A percentile compares a stretch with the other conserved stretches of the same genome.
phyloP scores from a whole-genome alignment of 148 eudicot species.

The Vaccinium darrowii region DNA sequence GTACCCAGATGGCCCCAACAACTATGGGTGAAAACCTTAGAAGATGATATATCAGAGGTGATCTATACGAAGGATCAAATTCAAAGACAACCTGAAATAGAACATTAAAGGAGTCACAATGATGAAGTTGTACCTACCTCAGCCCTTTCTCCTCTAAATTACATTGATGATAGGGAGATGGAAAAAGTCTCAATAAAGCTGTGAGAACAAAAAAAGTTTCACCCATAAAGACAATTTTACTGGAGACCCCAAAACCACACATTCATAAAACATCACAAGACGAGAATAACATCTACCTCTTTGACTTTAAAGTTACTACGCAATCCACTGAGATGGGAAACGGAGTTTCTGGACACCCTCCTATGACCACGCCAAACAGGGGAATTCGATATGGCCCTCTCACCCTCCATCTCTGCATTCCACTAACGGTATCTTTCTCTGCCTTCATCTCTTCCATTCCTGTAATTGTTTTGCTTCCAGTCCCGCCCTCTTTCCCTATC shows the following conservation, averaged over 20 bases:
- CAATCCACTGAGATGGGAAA: conserved; percentile 27
- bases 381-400: conserved; percentile 75
- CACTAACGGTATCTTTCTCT: conserved; percentile 58
- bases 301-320: conserved; percentile 26
- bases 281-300: conserved; percentile 35
- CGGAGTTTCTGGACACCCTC: conserved; percentile 51
- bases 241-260: conserved; percentile 23
- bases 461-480: conserved; percentile 16
- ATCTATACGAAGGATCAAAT: conserved; percentile 3
- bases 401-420: conserved; percentile 35
- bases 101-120: conserved; percentile 19
- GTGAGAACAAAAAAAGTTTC: conserved; percentile 46
- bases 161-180: conserved; percentile 47
- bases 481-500: conserved; percentile 17
- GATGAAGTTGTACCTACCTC: conserved; percentile 46
- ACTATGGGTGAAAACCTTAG: neutral
- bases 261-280: conserved; percentile 28
- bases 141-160: conserved; percentile 39
- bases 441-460: conserved; percentile 30
- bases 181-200: conserved; percentile 51
- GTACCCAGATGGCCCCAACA: conserved; percentile 6
- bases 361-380: conserved; percentile 55
- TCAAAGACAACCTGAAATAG: conserved; percentile 11
- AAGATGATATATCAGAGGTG: neutral
- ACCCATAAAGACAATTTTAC: conserved; percentile 23